These are phyloP conservation scores for Aspergillus uvarum DNA, from an alignment of 2,329 filamentous ascomycete species.

Conservation along the genomic window DNA sequence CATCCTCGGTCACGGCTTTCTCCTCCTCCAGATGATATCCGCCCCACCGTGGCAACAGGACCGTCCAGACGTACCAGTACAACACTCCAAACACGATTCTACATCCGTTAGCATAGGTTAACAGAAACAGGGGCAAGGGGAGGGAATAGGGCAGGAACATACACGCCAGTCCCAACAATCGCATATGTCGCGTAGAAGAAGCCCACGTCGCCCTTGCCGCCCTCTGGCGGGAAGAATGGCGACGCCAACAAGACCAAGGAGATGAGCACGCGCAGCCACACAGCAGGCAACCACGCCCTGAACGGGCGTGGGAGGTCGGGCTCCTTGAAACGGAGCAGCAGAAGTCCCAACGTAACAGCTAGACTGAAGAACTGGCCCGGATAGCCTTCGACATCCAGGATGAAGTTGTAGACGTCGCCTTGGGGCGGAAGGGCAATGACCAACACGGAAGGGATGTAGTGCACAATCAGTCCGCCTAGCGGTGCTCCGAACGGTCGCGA, in stretches of 20 bases:
- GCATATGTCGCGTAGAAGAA: conserved; percentile 57
- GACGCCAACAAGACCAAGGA: conserved; percentile 58
- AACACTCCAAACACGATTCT: conserved; percentile 59
- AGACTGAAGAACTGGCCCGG: conserved; percentile 62
- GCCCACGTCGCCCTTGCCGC: conserved; percentile 46
- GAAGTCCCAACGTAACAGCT: conserved; percentile 57
- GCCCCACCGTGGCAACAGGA: conserved; percentile 58
- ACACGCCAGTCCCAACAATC: conserved; percentile 49
- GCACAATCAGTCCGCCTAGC: conserved; percentile 65
- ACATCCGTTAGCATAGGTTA: conserved; percentile 14
- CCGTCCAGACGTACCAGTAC: conserved; percentile 70
- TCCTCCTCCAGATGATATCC: conserved; percentile 65
- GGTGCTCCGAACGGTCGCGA: conserved; percentile 67
- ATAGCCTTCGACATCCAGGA: conserved; percentile 70
- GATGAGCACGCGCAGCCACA: conserved; percentile 56
- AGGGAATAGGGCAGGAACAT: conserved; percentile 26
- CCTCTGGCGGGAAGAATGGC: conserved; percentile 61
- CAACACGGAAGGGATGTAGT: conserved; percentile 66
- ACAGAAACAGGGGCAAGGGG: conserved; percentile 19
- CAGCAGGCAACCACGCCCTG: conserved; percentile 62
- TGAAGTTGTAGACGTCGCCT: conserved; percentile 68
- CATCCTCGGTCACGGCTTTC: conserved; percentile 61
- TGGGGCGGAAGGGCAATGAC: conserved; percentile 67
- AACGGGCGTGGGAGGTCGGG: conserved; percentile 65
- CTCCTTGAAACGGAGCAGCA: conserved; percentile 60